Conservation (phyloP, 306 rosid species). For the Trichosanthes cucumerina region DNA sequence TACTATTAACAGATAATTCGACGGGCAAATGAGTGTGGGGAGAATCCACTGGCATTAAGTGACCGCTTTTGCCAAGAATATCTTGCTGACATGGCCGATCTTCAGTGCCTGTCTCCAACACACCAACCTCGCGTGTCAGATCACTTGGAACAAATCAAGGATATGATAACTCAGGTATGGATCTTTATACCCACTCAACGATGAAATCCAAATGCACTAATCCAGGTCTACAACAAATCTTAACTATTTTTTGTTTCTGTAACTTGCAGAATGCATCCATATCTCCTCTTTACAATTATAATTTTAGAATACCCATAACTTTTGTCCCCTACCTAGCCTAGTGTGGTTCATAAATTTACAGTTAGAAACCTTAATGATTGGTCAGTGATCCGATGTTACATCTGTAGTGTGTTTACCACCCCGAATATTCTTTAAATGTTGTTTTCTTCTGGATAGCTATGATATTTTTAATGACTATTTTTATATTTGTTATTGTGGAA, state of each 20-base stretch:
- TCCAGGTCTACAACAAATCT: not conserved
- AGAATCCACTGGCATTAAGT: slow-evolving; percentile 67
- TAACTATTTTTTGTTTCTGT: not conserved
- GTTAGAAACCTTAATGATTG: not conserved
- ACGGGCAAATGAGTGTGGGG: slow-evolving; percentile 73
- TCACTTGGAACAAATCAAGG: slow-evolving; percentile 76
- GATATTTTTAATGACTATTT: not conserved
- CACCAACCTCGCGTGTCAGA: slow-evolving; percentile 83
- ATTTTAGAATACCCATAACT: not conserved
- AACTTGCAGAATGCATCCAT: not conserved
- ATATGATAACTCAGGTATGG: slow-evolving; percentile 61
- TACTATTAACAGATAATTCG: slow-evolving; percentile 62
- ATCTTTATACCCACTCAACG: not conserved
- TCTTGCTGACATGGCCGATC: slow-evolving; percentile 58
- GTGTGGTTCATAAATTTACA: not conserved
- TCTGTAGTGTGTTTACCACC: not conserved
- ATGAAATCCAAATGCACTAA: not conserved
- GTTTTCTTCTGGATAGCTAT: not conserved
- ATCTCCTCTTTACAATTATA: not conserved
- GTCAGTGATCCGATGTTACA: not conserved
- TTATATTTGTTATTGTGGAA: not conserved
- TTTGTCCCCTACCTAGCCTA: not conserved
- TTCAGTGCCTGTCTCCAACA: slow-evolving; percentile 77
- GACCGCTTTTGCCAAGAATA: slow-evolving; percentile 75
- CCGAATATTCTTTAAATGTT: not conserved